Base-by-base conservation (phyloP, 495 filamentous ascomycete genomes). In the Hypoxylon lienhwacheense region DNA sequence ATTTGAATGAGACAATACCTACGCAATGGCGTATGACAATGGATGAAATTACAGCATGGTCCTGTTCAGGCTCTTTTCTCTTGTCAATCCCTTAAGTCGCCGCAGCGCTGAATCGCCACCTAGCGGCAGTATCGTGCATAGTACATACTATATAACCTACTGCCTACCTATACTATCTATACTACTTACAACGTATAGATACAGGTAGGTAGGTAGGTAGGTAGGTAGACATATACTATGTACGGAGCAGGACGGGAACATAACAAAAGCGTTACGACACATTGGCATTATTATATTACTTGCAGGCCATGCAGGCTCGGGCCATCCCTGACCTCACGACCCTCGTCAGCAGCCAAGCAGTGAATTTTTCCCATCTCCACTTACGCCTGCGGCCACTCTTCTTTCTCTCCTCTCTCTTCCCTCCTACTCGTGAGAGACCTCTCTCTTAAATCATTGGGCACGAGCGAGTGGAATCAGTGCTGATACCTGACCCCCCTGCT, bases 391-490 rank as follows among this genome's bases (percentile, higher is more conserved):
- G 41, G 51, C 58, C 51, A 35, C 52, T 55, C 46, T 33, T 40
- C 48, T 55, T 55, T 63, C 41, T 64, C 43, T 54, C 58, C 51
- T 36, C 52, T 55, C 46, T 33, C 44, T 52, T 55, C 57, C 61
- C 41, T 64, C 43, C 50, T 51, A 26, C 54, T 42, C 51, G 61
- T 52, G 61, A 62, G 20, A 48, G 20, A 41, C 58, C 45, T 53
- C 48, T 22, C 40, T 55, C 34, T 53, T 49, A 51, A 43, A 63
- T 63, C 52, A 67, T 65, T 67, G 65, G 65, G 65, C 65, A 67
- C 28, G 49, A 67, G 36, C 32, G 52, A 65, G 47, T 54, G 58
- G 58, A 45, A 60, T 47, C 51, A 65, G 51, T 47, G 20, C 55
- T 63, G 55, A 61, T 63, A 63, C 65, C 64, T 60, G 48, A 60